Percentiles rank a stretch among this genome's conserved stretches.
These are phyloP conservation scores for Acacia pycnantha DNA, from an alignment of 331 rosid species.

Conservation along the genomic window DNA sequence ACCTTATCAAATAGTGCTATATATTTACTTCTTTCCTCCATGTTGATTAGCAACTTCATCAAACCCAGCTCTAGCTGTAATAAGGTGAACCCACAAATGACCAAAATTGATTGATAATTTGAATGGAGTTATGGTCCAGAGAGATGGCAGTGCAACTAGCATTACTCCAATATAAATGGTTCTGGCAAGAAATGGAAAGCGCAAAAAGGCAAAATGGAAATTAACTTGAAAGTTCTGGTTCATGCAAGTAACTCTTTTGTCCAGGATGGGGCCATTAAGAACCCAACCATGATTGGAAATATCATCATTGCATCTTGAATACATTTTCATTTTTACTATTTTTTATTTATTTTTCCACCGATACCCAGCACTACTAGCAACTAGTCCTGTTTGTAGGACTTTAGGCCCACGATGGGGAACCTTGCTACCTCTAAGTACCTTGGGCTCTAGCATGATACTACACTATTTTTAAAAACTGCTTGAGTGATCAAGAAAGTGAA, in stretches of 20 bases:
- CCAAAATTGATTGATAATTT: neutral
- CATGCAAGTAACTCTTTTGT: conserved; percentile 21
- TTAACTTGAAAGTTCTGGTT: conserved; percentile 17
- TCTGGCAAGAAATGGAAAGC: neutral
- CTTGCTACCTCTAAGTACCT: too few relatives aligned
- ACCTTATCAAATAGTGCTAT: neutral
- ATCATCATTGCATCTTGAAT: neutral
- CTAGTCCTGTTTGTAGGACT: too few relatives aligned
- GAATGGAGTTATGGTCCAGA: neutral
- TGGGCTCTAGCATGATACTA: too few relatives aligned
- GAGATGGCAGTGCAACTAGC: neutral
- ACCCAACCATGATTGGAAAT: neutral
- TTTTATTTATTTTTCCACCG: too few relatives aligned
- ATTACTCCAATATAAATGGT: neutral
- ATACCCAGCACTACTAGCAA: too few relatives aligned
- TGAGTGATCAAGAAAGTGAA: neutral
- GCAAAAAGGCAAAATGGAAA: neutral
- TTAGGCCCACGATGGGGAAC: too few relatives aligned
- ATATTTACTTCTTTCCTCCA: neutral
- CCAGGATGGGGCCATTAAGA: conserved; percentile 4
- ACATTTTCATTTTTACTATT: neutral
- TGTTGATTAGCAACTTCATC: neutral
- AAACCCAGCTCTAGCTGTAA: neutral
- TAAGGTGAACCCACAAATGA: neutral
- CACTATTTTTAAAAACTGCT: neutral